phyloP scores from a whole-genome alignment of 2,329 filamentous ascomycete genomes.

The Colletotrichum lentis region DNA sequence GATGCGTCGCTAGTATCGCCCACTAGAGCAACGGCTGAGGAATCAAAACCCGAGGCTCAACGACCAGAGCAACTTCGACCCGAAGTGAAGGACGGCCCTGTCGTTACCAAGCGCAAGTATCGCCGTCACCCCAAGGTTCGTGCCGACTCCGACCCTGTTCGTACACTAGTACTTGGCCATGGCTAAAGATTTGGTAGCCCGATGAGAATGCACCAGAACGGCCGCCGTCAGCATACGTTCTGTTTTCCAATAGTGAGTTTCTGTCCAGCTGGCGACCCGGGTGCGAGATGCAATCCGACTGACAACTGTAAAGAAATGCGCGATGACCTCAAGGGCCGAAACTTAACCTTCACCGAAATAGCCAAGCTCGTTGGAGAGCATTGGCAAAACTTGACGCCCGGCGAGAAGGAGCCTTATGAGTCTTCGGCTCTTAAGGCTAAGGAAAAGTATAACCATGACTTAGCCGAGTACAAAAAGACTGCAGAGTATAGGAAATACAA shows the following conservation, averaged over 20 bases:
- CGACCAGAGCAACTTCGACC: constrained; percentile 59
- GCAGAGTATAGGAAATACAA: constrained; percentile 72
- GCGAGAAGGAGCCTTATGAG: constrained; percentile 77
- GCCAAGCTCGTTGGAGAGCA: constrained; percentile 83
- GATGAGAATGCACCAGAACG: constrained; percentile 83
- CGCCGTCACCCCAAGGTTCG: constrained; percentile 77
- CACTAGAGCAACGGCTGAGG: constrained; percentile 61
- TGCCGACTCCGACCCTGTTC: background rate
- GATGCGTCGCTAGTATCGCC: constrained; percentile 61
- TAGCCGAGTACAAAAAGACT: constrained; percentile 81
- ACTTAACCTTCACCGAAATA: constrained; percentile 82
- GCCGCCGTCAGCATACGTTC: constrained; percentile 82
- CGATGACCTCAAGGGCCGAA: constrained; percentile 78
- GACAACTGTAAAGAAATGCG: constrained; percentile 67
- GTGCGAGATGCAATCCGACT: constrained; percentile 3
- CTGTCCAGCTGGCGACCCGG: background rate
- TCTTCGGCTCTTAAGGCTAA: constrained; percentile 76
- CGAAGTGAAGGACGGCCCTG: constrained; percentile 47
- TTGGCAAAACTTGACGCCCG: constrained; percentile 75
- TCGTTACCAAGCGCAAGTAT: constrained; percentile 75
- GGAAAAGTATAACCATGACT: constrained; percentile 77
- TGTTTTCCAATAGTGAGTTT: constrained; percentile 82
- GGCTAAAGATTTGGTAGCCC: constrained; percentile 54
- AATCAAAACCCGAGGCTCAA: constrained; percentile 62
- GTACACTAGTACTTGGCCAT: background rate